Base-by-base conservation (phyloP, 345 rosid species). In the Lagerstroemia speciosa region DNA sequence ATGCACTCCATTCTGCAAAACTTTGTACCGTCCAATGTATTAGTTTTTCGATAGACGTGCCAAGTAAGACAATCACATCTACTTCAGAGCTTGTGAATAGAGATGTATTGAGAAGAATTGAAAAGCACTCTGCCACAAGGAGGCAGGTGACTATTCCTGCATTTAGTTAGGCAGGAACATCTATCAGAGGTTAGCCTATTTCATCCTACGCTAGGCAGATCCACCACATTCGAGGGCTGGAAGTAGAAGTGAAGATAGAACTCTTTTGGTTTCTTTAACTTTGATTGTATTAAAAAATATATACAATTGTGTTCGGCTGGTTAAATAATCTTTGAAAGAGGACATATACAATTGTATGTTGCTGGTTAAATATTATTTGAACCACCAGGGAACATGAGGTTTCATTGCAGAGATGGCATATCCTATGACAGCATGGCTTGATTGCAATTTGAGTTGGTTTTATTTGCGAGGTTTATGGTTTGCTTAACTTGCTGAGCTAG, bases 1-100 rank as follows among this genome's bases (percentile, higher is more conserved):
- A 75, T 72, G 73, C 74, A 74, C 83, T 63, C 77, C 83, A 75
- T 77, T 82, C 72, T 78, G 87, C 74, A 80, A 45, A 74, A 78
- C 81, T 76, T 70, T 78, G 72, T 69, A 62, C 71, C 41, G 17
- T 43, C 29, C 40, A 8, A 27, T 8, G 38, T 61, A 65, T 55
- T 64, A 71, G 45, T 27, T 33, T 22, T 11, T 27, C 5, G 11
- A 16, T 8, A 30, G 6, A 30, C 34, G 12, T 27, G 6, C 33
- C 33, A 10, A 58, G 29, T 29, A 58, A 58, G 22, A 20, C 19
- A 30, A 26, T 58, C 19, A 14, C 34, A 14, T 14, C 15, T 9
- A 9, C 14, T 14, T 41, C 46, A 41, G 46, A 27, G 17, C 63
- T 19, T 48, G 55, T 48, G 24, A 10, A 0, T 16, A 30, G 20